phyloP scores from a whole-genome alignment of 306 rosid species.

The Fagus sylvatica region DNA sequence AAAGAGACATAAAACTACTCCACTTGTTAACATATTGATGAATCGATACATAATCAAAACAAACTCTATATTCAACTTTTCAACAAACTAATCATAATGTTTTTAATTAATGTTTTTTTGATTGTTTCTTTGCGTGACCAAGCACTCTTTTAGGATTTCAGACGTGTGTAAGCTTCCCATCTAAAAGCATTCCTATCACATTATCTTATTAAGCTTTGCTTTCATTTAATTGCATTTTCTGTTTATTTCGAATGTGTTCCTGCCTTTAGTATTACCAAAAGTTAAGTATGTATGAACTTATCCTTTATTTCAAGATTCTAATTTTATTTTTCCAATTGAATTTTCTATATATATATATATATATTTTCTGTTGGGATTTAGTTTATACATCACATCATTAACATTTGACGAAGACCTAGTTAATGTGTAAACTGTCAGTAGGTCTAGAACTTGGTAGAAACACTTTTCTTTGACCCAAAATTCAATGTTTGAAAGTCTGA shows the following conservation, averaged over 20 bases:
- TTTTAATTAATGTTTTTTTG: background rate
- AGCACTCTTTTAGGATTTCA: constrained; percentile 20
- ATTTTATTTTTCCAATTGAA: background rate
- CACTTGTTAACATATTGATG: too few relatives aligned
- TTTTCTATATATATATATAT: background rate
- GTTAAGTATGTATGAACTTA: constrained; percentile 7
- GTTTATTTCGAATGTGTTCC: background rate
- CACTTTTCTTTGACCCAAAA: background rate
- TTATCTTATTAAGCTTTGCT: background rate
- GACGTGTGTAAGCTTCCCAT: background rate
- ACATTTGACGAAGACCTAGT: background rate
- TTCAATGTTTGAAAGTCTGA: background rate
- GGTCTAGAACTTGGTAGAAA: background rate
- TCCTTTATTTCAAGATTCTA: constrained; percentile 7
- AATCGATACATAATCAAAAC: too few relatives aligned
- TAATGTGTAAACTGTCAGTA: background rate
- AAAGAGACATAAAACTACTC: background rate
- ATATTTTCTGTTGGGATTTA: background rate
- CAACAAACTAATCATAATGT: background rate
- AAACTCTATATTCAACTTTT: background rate
- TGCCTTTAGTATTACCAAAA: background rate
- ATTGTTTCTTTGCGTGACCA: constrained; percentile 19
- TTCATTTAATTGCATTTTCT: background rate
- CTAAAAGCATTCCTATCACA: constrained; percentile 5
- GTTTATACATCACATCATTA: background rate